Conservation (phyloP, 2,329 filamentous ascomycete genomes). For the Penicillium decumbens region DNA sequence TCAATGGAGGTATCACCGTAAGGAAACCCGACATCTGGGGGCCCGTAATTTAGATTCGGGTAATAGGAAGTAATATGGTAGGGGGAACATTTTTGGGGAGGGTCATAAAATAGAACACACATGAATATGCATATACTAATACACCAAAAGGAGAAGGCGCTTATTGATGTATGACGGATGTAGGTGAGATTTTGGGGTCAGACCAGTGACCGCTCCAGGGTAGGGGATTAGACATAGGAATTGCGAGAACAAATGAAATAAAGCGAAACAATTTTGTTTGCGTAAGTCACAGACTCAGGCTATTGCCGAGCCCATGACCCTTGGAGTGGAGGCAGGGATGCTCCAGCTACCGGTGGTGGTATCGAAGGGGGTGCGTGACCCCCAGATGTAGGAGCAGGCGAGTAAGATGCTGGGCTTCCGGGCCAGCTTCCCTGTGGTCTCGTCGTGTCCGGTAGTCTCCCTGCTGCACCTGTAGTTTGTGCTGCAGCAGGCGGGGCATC, state of each 20-base stretch:
- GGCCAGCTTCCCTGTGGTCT: constrained; percentile 18
- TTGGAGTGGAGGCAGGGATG: constrained; percentile 19
- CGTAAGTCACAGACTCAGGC: neutral
- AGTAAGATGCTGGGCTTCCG: constrained; percentile 15
- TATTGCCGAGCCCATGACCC: constrained; percentile 20
- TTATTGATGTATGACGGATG: neutral
- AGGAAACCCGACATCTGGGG: constrained; percentile 6
- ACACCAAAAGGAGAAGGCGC: constrained; percentile 8
- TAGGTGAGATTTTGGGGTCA: constrained; percentile 4
- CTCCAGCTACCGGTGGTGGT: constrained; percentile 16
- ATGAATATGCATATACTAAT: constrained; percentile 11
- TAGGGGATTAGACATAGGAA: constrained; percentile 4
- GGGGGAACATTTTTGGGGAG: neutral
- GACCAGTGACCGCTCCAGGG: constrained; percentile 15
- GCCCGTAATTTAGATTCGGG: neutral
- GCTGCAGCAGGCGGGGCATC: neutral
- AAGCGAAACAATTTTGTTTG: neutral
- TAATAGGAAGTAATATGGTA: neutral
- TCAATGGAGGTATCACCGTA: constrained; percentile 19
- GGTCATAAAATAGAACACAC: neutral
- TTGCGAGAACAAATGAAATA: constrained; percentile 11
- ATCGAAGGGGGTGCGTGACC: constrained; percentile 7
- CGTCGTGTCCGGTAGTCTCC: constrained; percentile 10
- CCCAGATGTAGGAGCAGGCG: constrained; percentile 6
- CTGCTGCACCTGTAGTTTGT: neutral